A percentile compares a stretch with the other conserved stretches of the same genome.
Conservation (phyloP, 371 early-diverging fungal genomes). For the Catenaria anguillulae region DNA sequence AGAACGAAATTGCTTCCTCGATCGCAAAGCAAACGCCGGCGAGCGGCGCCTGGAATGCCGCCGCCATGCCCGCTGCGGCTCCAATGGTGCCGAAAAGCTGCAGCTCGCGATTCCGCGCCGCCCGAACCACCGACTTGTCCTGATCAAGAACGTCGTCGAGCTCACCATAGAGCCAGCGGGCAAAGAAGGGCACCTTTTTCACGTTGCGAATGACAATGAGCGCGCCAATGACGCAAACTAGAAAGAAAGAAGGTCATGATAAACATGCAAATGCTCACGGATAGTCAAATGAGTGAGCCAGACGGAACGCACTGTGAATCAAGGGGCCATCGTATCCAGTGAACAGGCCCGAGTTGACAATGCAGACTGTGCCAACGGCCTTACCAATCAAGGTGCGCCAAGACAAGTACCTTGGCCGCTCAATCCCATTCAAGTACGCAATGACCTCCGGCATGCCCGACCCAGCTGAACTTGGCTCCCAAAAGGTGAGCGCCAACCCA, state of each 20-base stretch:
- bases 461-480: not conserved
- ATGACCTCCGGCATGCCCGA: constrained; percentile 7
- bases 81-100: not conserved
- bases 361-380: not conserved
- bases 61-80: not conserved
- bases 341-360: not conserved
- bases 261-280: no score
- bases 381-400: not conserved
- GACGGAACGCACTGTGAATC: not conserved
- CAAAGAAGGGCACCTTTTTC: not conserved
- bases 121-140: no score
- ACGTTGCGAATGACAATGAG: constrained; percentile 3
- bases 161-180: not conserved
- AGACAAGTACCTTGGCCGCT: constrained; percentile 2
- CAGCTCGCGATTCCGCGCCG: no score
- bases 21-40: constrained; percentile 5
- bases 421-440: constrained; percentile 5
- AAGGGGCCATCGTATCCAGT: constrained; percentile 5
- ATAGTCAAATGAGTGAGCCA: no score
- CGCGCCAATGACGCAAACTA: not conserved
- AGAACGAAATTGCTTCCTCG: not conserved
- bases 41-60: not conserved
- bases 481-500: not conserved
- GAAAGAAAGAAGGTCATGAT: no score
- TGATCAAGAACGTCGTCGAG: no score